Evolutionary conservation across 495 filamentous ascomycete species (phyloP).

Genomic region (Melanomma pulvis-pyrius): DNA sequence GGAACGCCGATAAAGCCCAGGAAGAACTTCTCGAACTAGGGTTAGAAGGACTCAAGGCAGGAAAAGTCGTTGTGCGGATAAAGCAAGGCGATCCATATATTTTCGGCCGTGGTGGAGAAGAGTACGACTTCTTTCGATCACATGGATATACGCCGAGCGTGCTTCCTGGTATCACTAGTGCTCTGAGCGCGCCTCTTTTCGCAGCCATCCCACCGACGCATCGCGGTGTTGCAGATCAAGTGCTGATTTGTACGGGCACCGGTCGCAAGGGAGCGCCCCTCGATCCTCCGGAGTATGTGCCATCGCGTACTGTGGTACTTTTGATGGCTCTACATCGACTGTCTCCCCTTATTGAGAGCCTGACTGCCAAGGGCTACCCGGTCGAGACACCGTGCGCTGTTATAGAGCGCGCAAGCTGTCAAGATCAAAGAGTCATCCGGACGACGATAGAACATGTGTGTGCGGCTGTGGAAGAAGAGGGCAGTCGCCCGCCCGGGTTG

Average conservation of each 20-base stretch:
- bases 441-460: conserved; percentile 79
- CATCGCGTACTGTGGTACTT: conserved; percentile 84
- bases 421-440: conserved; percentile 89
- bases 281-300: conserved; percentile 74
- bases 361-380: conserved; percentile 45
- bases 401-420: conserved; percentile 89
- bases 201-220: conserved; percentile 87
- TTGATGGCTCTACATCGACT: conserved; percentile 94
- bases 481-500: conserved; percentile 85
- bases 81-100: conserved; percentile 98
- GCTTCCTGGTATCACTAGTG: conserved; percentile 87
- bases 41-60: conserved; percentile 67
- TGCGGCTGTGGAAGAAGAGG: conserved; percentile 84
- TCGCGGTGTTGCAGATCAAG: conserved; percentile 85
- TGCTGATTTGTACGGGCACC: conserved; percentile 92
- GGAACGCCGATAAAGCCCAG: conserved; percentile 92
- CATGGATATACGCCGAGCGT: conserved; percentile 73
- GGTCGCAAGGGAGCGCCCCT: conserved; percentile 87
- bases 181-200: conserved; percentile 84
- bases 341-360: conserved; percentile 54
- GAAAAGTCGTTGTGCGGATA: conserved; percentile 79
- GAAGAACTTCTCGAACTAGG: conserved; percentile 85
- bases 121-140: conserved; percentile 79
- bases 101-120: conserved; percentile 92
- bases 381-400: conserved; percentile 81